Percentiles rank a stretch among this genome's conserved stretches.
Conservation (phyloP, 1,139 yeast genomes). For the Hansenula anomala region DNA sequence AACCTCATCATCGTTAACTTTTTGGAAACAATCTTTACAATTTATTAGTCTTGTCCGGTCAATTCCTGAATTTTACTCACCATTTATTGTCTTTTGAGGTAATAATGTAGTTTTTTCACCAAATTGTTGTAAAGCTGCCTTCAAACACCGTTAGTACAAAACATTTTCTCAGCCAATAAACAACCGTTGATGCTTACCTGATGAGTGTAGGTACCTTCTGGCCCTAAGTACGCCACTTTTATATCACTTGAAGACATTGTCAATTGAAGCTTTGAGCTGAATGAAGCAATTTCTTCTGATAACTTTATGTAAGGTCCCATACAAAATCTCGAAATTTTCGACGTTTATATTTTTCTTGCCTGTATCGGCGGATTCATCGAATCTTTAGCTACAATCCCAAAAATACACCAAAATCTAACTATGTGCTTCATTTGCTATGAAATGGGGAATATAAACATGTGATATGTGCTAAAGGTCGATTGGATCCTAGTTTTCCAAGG, state of each 20-base stretch:
- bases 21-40: constrained; percentile 55
- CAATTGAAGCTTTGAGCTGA: background rate
- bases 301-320: too few species aligned
- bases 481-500: constrained; percentile 55
- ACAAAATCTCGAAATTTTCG: too few species aligned
- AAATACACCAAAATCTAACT: too few species aligned
- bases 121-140: constrained; percentile 81
- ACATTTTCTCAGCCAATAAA: background rate
- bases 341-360: too few species aligned
- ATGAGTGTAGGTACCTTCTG: constrained; percentile 87
- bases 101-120: constrained; percentile 29
- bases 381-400: too few species aligned
- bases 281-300: too few species aligned
- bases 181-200: constrained; percentile 38
- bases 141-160: constrained; percentile 7
- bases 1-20: constrained; percentile 39
- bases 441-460: background rate
- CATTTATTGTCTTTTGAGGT: constrained; percentile 26
- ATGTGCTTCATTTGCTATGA: too few species aligned
- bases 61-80: too few species aligned
- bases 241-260: constrained; percentile 7
- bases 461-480: too few species aligned
- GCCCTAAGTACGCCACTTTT: constrained; percentile 75
- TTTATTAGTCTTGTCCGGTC: too few species aligned
- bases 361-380: too few species aligned